phyloP scores from a whole-genome alignment of 208 protist genomes.

The Herpetomonas tarakana region DNA sequence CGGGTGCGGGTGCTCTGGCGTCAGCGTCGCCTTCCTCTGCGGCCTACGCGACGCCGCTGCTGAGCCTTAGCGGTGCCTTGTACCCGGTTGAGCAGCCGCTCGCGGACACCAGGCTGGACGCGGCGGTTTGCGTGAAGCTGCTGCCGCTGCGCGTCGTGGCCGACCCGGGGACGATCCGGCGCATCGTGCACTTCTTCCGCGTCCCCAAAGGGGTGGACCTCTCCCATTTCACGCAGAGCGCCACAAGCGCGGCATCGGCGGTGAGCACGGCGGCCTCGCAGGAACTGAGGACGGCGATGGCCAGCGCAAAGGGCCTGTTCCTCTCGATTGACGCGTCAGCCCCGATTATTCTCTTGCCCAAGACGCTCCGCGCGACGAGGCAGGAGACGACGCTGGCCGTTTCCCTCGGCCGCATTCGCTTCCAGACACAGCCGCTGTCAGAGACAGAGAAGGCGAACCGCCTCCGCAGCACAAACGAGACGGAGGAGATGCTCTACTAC shows the following conservation, averaged over 20 bases:
- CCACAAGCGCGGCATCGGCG: conserved; percentile 39
- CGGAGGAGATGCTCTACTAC: conserved; percentile 72
- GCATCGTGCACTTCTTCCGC: conserved; percentile 57
- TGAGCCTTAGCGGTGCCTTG: conserved; percentile 52
- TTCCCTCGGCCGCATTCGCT: conserved; percentile 66
- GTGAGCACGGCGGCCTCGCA: conserved; percentile 57
- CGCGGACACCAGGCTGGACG: conserved; percentile 59
- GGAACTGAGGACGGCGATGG: conserved; percentile 59
- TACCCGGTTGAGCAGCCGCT: conserved; percentile 69
- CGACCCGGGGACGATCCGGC: conserved; percentile 58
- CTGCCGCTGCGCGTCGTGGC: conserved; percentile 73
- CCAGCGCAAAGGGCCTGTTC: conserved; percentile 54
- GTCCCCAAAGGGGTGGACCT: conserved; percentile 61
- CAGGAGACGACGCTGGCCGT: conserved; percentile 58
- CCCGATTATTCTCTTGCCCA: conserved; percentile 71
- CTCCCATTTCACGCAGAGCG: conserved; percentile 36
- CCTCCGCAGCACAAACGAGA: conserved; percentile 14
- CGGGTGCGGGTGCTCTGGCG: not conserved
- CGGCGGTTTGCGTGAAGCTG: conserved; percentile 59
- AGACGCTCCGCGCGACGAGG: conserved; percentile 27
- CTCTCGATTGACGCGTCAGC: conserved; percentile 71
- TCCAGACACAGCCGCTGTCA: conserved; percentile 57
- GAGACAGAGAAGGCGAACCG: conserved; percentile 59
- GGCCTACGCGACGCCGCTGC: conserved; percentile 33
- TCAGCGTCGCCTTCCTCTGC: not conserved